phyloP scores from a whole-genome alignment of 1,284 basidiomycete genomes.

The Tylopilus orsonianus region DNA sequence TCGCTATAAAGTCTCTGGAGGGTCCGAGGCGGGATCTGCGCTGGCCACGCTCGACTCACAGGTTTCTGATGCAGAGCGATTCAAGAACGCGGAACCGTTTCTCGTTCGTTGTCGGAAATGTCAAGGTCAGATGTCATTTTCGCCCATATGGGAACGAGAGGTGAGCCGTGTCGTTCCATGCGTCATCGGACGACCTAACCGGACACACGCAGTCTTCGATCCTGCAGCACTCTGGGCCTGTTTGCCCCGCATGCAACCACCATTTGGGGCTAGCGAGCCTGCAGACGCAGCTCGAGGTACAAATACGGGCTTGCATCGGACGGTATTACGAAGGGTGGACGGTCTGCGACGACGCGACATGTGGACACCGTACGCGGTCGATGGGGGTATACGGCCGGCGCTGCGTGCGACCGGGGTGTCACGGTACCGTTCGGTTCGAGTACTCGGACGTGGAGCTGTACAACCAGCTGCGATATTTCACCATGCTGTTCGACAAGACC shows the following conservation, averaged over 20 bases:
- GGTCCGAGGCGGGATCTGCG: conserved; percentile 59
- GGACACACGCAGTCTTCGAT: conserved; percentile 45
- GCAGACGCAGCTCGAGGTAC: conserved; percentile 82
- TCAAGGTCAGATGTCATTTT: conserved; percentile 60
- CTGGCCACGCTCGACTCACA: conserved; percentile 90
- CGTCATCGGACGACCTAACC: not conserved
- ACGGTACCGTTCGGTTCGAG: conserved; percentile 74
- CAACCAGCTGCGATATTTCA: conserved; percentile 83
- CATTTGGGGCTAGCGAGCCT: conserved; percentile 61
- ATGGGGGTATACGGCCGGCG: conserved; percentile 89
- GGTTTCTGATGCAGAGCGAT: conserved; percentile 86
- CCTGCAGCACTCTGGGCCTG: conserved; percentile 46
- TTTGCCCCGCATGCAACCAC: conserved; percentile 64
- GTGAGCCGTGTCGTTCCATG: conserved; percentile 40
- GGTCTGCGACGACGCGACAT: conserved; percentile 85
- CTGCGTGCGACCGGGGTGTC: conserved; percentile 72
- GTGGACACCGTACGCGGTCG: conserved; percentile 81
- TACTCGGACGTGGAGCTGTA: conserved; percentile 85
- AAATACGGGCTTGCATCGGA: conserved; percentile 76
- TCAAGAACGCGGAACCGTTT: conserved; percentile 72
- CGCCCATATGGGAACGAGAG: conserved; percentile 63
- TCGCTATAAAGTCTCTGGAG: conserved; percentile 59
- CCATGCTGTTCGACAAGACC: conserved; percentile 72
- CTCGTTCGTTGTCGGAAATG: conserved; percentile 76
- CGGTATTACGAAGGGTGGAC: conserved; percentile 91